Conservation (phyloP, 768 basidiomycete species). For the Asterophora lycoperdoides region DNA sequence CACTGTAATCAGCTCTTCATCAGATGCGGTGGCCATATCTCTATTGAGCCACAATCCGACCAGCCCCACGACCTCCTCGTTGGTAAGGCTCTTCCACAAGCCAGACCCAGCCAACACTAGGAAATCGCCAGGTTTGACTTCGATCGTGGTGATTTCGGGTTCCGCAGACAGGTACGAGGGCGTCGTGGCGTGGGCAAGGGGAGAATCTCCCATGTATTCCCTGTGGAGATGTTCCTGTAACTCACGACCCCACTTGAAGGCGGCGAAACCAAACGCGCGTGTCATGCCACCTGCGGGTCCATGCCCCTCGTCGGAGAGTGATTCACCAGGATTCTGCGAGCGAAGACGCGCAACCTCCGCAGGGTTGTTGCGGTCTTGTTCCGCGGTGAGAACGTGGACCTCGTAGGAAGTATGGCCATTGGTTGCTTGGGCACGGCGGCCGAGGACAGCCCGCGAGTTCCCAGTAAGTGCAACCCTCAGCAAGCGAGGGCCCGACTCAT, state of each 20-base stretch:
- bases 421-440: conserved; percentile 22
- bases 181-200: conserved; percentile 29
- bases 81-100: conserved; percentile 50
- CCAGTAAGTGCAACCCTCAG: conserved; percentile 38
- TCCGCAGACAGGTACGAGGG: conserved; percentile 49
- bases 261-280: conserved; percentile 42
- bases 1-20: not conserved
- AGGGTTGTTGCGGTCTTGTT: conserved; percentile 33
- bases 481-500: conserved; percentile 30
- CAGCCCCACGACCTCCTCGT: conserved; percentile 51
- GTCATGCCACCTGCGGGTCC: conserved; percentile 22
- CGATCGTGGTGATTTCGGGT: conserved; percentile 44
- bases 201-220: conserved; percentile 31
- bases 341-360: conserved; percentile 25
- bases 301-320: not conserved
- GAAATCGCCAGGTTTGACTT: conserved; percentile 45
- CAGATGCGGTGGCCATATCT: not conserved
- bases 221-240: conserved; percentile 32
- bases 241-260: conserved; percentile 38
- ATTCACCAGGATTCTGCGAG: not conserved
- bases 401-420: conserved; percentile 30
- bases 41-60: conserved; percentile 44
- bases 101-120: conserved; percentile 51
- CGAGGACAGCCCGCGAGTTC: conserved; percentile 40
- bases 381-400: conserved; percentile 35